phyloP scores from a whole-genome alignment of 1,284 basidiomycete genomes.

The Chalciporus piperatoides region DNA sequence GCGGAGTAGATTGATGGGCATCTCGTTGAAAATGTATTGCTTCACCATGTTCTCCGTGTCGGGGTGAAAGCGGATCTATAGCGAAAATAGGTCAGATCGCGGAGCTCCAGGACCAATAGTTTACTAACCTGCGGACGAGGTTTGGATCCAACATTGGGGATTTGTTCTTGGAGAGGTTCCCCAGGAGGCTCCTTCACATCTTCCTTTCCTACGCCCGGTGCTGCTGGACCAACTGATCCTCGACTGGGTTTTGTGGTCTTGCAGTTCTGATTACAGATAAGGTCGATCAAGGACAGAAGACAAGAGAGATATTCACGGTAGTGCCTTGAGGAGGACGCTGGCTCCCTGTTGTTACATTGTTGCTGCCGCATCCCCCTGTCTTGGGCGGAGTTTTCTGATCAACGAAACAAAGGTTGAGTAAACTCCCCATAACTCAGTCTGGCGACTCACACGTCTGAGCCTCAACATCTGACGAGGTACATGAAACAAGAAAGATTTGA shows the following conservation, averaged over 20 bases:
- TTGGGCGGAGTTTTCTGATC: not conserved
- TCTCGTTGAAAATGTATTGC: slow-evolving; percentile 5
- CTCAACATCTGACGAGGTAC: not conserved
- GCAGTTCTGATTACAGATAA: not conserved
- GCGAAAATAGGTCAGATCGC: not conserved
- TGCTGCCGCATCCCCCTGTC: not conserved
- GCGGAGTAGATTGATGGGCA: slow-evolving; percentile 7
- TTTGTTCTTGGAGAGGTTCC: not conserved
- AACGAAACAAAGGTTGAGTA: not conserved
- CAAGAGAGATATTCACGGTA: not conserved
- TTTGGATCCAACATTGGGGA: not conserved
- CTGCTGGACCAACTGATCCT: not conserved
- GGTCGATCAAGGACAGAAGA: not conserved
- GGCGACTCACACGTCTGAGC: not conserved
- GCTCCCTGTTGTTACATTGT: not conserved
- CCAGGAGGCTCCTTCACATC: not conserved
- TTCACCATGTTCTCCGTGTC: not conserved
- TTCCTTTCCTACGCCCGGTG: not conserved
- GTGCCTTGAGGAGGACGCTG: not conserved
- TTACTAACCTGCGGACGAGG: not conserved
- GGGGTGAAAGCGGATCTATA: not conserved
- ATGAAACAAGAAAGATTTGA: not conserved
- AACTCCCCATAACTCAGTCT: not conserved
- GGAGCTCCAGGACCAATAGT: not conserved
- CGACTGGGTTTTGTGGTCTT: not conserved